phyloP scores from a whole-genome alignment of 148 eudicot genomes.

The Polygonum aviculare region DNA sequence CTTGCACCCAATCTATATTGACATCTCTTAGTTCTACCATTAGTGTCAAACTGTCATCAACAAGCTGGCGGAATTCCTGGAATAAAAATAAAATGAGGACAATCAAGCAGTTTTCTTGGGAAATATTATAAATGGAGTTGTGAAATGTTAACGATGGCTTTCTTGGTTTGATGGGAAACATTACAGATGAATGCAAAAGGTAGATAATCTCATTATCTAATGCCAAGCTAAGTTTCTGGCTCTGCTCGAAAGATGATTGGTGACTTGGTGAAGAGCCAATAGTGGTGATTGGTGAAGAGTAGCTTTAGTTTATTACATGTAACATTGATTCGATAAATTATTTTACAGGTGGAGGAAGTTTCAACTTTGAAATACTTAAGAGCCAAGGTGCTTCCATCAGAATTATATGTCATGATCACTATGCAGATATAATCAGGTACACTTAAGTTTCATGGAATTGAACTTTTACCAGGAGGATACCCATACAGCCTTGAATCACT shows the following conservation, averaged over 20 bases:
- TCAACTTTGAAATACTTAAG: neutral
- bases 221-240: neutral
- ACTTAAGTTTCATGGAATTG: neutral
- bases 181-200: neutral
- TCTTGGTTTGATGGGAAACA: neutral
- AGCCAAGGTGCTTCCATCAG: neutral
- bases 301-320: neutral
- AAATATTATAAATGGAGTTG: neutral
- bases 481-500: constrained; percentile 83
- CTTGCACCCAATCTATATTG: constrained; percentile 81
- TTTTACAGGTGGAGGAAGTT: neutral
- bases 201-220: neutral
- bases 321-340: neutral
- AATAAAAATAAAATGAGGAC: constrained; percentile 9
- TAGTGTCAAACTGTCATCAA: constrained; percentile 65
- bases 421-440: neutral
- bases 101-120: neutral
- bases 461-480: constrained; percentile 57
- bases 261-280: neutral
- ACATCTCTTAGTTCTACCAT: constrained; percentile 54
- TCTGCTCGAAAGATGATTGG: neutral
- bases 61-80: constrained; percentile 74
- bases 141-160: neutral
- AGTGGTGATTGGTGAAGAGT: neutral
- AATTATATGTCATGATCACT: neutral